phyloP scores from a whole-genome alignment of 176 grass and related monocot species.

The Aechmea fasciata region DNA sequence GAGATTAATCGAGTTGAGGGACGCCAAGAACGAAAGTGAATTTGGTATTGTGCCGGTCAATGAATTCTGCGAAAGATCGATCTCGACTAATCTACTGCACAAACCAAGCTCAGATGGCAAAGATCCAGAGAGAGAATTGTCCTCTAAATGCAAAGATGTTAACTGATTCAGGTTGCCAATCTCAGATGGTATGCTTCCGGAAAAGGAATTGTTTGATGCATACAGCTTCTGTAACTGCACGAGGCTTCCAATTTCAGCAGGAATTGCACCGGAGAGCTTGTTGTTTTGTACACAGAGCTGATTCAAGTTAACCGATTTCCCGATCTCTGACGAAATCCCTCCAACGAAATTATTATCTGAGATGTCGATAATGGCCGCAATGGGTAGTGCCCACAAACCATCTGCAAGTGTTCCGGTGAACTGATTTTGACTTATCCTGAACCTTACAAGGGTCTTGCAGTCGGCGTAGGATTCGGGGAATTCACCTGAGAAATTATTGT shows the following conservation, averaged over 20 bases:
- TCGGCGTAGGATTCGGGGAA: constrained; percentile 50
- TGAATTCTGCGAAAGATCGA: constrained; percentile 57
- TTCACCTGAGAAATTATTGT: constrained; percentile 71
- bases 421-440: constrained; percentile 66
- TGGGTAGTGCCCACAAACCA: constrained; percentile 48
- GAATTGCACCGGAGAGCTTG: constrained; percentile 31
- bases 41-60: constrained; percentile 47
- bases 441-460: constrained; percentile 45
- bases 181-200: constrained; percentile 39
- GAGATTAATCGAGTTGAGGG: constrained; percentile 64
- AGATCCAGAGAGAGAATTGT: constrained; percentile 35
- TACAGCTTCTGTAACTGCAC: constrained; percentile 48
- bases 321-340: constrained; percentile 39
- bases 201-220: constrained; percentile 59
- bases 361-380: constrained; percentile 58
- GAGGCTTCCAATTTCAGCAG: constrained; percentile 44
- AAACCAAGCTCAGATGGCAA: constrained; percentile 39
- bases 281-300: constrained; percentile 65
- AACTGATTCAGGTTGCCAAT: constrained; percentile 51
- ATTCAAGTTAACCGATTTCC: constrained; percentile 31
- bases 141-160: constrained; percentile 44
- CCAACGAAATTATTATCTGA: constrained; percentile 66
- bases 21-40: constrained; percentile 30
- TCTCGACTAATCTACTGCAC: constrained; percentile 45
- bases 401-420: constrained; percentile 43